A percentile compares a stretch with the other conserved stretches of the same genome.
Evolutionary conservation across 2,329 filamentous ascomycete species (phyloP).

Genomic region (Ophiostoma sp.): DNA sequence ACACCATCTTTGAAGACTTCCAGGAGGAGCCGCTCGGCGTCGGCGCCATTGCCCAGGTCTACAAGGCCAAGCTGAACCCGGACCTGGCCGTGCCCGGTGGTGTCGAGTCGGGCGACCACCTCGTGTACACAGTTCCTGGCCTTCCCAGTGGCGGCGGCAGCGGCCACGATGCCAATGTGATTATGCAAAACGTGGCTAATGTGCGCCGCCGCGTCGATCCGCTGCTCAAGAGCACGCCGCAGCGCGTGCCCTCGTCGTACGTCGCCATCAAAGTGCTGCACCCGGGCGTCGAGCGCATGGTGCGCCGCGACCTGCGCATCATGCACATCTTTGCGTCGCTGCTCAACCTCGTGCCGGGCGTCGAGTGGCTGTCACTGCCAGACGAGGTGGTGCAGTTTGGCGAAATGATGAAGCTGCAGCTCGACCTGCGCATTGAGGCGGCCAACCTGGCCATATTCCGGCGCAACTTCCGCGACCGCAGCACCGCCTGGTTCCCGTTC

Average conservation of each 20-base stretch:
- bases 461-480: slow-evolving; percentile 80
- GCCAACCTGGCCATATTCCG: slow-evolving; percentile 86
- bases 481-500: slow-evolving; percentile 94
- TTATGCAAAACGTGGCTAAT: slow-evolving; percentile 46
- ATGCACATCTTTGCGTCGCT: slow-evolving; percentile 86
- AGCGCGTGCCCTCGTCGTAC: slow-evolving; percentile 80
- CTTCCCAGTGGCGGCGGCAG: neutral
- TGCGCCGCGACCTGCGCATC: slow-evolving; percentile 85
- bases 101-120: slow-evolving; percentile 40
- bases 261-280: slow-evolving; percentile 96
- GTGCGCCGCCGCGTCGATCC: slow-evolving; percentile 78
- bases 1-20: slow-evolving; percentile 95
- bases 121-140: slow-evolving; percentile 11
- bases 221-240: slow-evolving; percentile 78
- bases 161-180: neutral
- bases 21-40: slow-evolving; percentile 84
- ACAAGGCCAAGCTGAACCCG: slow-evolving; percentile 85
- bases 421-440: slow-evolving; percentile 90
- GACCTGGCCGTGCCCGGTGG: slow-evolving; percentile 62
- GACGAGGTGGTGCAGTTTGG: slow-evolving; percentile 93
- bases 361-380: slow-evolving; percentile 94
- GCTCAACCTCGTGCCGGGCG: slow-evolving; percentile 83
- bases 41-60: slow-evolving; percentile 94
- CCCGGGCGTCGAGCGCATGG: slow-evolving; percentile 80
- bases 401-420: slow-evolving; percentile 97